phyloP scores from a whole-genome alignment of 2,329 filamentous ascomycete species.

The Septoria linicola region DNA sequence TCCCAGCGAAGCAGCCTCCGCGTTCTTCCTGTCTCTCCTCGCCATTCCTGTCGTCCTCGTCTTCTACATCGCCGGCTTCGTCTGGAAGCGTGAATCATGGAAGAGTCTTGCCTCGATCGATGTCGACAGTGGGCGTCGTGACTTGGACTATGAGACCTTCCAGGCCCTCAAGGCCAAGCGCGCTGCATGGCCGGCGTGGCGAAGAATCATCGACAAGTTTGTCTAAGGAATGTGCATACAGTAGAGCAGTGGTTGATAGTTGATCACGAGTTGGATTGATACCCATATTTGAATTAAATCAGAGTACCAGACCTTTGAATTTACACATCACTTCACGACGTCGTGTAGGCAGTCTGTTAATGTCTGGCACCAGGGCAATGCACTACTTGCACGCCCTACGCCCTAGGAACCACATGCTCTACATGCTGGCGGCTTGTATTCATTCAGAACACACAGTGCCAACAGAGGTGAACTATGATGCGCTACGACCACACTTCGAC shows the following conservation, averaged over 20 bases:
- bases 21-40: constrained; percentile 57
- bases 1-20: constrained; percentile 18
- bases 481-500: too few relatives aligned
- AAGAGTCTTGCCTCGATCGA: constrained; percentile 61
- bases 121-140: constrained; percentile 63
- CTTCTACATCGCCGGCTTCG: constrained; percentile 56
- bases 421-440: too few relatives aligned
- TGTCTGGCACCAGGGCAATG: too few relatives aligned
- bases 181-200: constrained; percentile 55
- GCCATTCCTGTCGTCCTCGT: constrained; percentile 54
- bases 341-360: not conserved
- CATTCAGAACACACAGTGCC: too few relatives aligned
- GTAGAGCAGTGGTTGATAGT: not conserved
- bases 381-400: not conserved
- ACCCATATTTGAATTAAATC: constrained; percentile 5
- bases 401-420: not conserved
- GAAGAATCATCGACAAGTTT: constrained; percentile 33
- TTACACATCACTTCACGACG: too few relatives aligned
- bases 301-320: too few relatives aligned
- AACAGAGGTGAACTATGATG: too few relatives aligned
- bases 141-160: constrained; percentile 65
- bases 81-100: constrained; percentile 66
- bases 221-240: constrained; percentile 19
- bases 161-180: constrained; percentile 54
- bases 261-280: not conserved